Conservation (phyloP, 495 filamentous ascomycete species). For the Talaromyces ruber region DNA sequence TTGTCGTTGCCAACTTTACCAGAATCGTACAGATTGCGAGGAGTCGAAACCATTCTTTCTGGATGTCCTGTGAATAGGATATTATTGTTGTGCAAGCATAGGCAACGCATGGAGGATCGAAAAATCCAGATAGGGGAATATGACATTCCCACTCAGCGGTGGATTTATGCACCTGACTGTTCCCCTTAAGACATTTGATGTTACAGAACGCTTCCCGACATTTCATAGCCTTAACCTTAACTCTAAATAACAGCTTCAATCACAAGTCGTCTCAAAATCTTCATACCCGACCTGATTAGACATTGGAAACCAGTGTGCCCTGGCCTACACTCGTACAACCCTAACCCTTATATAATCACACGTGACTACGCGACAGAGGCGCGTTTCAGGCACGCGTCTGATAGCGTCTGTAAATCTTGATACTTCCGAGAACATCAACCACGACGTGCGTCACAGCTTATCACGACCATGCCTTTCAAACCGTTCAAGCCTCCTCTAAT, state of each 20-base stretch:
- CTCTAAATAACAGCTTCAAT: neutral
- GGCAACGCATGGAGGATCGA: neutral
- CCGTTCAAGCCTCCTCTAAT: conserved; percentile 37
- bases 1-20: conserved; percentile 1
- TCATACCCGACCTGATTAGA: too few relatives aligned
- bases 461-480: conserved; percentile 33
- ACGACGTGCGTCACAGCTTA: neutral
- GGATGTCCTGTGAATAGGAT: neutral
- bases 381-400: neutral
- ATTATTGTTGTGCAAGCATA: neutral
- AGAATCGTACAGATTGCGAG: neutral
- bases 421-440: neutral
- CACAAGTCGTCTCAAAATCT: too few relatives aligned
- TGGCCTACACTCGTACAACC: too few relatives aligned
- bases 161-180: neutral
- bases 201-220: neutral
- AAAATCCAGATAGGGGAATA: conserved; percentile 1
- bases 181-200: neutral
- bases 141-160: neutral
- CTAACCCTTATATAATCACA: neutral
- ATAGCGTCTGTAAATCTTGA: neutral
- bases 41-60: neutral
- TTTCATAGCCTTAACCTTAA: neutral
- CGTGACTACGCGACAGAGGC: neutral
- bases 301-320: too few relatives aligned